Evolutionary conservation across 2,329 filamentous ascomycete genomes (phyloP).

Genomic region (Hymenoscyphus scutula): DNA sequence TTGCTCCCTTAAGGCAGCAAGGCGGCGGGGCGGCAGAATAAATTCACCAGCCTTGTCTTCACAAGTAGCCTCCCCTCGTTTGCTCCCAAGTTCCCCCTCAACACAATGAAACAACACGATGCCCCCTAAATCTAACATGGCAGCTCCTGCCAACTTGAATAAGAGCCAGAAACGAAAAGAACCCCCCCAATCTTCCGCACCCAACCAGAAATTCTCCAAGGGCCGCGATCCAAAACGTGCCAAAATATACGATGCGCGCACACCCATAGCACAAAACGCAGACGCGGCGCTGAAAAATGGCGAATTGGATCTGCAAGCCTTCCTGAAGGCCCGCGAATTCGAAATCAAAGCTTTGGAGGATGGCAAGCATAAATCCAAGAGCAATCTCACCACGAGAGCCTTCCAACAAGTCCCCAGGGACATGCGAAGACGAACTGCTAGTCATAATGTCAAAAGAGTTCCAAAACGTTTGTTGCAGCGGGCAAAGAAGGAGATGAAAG

Average conservation of each 20-base stretch:
- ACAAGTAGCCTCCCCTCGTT: background rate
- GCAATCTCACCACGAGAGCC: conserved; percentile 62
- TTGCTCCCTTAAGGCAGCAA: background rate
- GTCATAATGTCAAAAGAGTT: conserved; percentile 90
- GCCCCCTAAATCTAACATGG: background rate
- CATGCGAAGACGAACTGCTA: conserved; percentile 82
- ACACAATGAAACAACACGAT: background rate
- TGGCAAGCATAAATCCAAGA: conserved; percentile 74
- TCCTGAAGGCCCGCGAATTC: conserved; percentile 80
- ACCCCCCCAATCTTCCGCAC: conserved; percentile 22
- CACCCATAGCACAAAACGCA: conserved; percentile 44
- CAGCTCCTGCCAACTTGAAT: conserved; percentile 4
- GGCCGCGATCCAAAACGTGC: conserved; percentile 39
- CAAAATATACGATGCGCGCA: conserved; percentile 44
- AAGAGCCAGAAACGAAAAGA: conserved; percentile 31
- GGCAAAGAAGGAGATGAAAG: conserved; percentile 72
- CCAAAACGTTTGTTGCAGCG: conserved; percentile 71
- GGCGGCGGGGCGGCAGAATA: background rate
- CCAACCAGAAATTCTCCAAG: conserved; percentile 15
- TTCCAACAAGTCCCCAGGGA: conserved; percentile 89
- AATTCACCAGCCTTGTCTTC: background rate
- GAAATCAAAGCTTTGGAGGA: conserved; percentile 84
- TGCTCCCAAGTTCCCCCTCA: background rate
- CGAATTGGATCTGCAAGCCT: conserved; percentile 80
- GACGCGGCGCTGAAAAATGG: conserved; percentile 56